Evolutionary conservation across 2,329 filamentous ascomycete genomes (phyloP), one percentile per base, ranked within the genome.

Genomic region (Aspergillus awamori): DNA sequence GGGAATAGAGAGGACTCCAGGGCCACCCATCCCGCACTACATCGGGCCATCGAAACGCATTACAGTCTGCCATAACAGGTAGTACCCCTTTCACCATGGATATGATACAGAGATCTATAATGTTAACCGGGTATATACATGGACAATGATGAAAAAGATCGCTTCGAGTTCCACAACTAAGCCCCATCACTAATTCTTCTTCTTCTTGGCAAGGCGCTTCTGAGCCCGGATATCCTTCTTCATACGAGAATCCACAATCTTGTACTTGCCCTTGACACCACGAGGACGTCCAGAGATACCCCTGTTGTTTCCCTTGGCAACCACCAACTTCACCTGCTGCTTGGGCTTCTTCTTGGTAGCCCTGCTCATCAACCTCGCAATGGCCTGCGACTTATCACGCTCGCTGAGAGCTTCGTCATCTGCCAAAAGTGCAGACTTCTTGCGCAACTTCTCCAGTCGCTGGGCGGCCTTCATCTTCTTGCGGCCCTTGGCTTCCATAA

Each of bases 401-500:
- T 99, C 95, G 13, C 91, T 96, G 83, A 97, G 87, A 54, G 90
- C 91, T 76, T 97, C 94, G 68, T 97, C 94, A 61, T 93, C 91
- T 20, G 89, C 89, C 54, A 99, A 80, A 70, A 96, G 80, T 41
- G 96, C 93, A n/a, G 88, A 92, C 85, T 99, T 99, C 87, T 96
- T 97, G 81, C 93, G 92, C 65, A 99, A 82, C 81, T 97, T 97
- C 84, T 99, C 95, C 30, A 99, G 80, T 60, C 87, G 86, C 78
- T 96, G 91, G 0, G 92, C 94, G 8, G 93, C 89, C 85, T 96
- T 96, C 79, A 97, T 89, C 82, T 97, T 98, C 88, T 99, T 99
- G 62, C 95, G 86, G 38, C 93, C 94, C 80, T 96, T 93, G 24
- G 95, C 95, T 79, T 99, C 95, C 69, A 91, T 90, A 33, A 99